These are phyloP conservation scores for Amanita pallidorosea DNA, from an alignment of 768 basidiomycete species.

Conservation along the genomic window DNA sequence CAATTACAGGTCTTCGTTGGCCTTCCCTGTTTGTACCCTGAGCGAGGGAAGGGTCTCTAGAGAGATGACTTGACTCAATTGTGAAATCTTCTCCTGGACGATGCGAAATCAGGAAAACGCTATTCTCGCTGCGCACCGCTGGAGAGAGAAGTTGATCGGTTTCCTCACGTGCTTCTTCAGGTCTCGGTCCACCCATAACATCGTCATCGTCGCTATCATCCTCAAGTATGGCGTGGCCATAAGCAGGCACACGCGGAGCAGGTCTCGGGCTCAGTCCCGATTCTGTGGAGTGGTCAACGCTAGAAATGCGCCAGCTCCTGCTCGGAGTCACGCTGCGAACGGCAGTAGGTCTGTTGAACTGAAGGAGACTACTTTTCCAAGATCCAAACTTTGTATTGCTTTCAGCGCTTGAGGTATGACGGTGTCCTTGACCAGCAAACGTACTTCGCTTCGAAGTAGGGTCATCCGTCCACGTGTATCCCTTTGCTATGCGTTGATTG, in stretches of 20 bases:
- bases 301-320: background rate
- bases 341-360: background rate
- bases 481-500: background rate
- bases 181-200: background rate
- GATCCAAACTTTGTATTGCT: background rate
- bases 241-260: background rate
- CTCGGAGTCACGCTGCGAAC: background rate
- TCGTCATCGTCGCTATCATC: background rate
- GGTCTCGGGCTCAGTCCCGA: background rate
- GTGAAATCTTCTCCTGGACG: constrained; percentile 1
- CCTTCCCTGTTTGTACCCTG: background rate
- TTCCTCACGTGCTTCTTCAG: background rate
- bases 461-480: background rate
- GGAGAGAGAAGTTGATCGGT: constrained; percentile 1
- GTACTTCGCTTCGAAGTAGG: background rate
- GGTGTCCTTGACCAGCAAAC: background rate
- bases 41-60: background rate
- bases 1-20: background rate
- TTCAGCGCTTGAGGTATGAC: background rate
- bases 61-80: background rate
- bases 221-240: background rate
- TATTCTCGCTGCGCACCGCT: background rate
- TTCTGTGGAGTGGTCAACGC: background rate
- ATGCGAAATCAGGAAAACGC: constrained; percentile 2
- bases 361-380: background rate